Conservation (phyloP, 306 rosid genomes). For the Gleditsia sinensis region DNA sequence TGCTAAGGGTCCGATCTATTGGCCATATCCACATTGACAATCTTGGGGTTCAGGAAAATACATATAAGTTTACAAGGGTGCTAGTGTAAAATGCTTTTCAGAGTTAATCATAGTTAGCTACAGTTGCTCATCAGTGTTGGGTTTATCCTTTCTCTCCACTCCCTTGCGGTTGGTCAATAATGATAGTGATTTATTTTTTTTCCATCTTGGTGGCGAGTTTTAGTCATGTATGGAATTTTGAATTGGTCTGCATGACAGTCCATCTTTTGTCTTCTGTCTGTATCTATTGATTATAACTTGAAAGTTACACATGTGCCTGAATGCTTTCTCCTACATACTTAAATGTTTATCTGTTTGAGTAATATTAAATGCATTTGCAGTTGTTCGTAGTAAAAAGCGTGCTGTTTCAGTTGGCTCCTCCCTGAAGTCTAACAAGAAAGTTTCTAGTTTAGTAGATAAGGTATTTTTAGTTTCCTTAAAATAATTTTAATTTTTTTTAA, state of each 20-base stretch:
- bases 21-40: not conserved
- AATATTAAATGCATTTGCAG: slow-evolving; percentile 42
- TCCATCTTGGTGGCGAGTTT: not conserved
- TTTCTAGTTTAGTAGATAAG: slow-evolving; percentile 89
- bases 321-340: not conserved
- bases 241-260: not conserved
- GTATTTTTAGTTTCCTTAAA: slow-evolving; percentile 35
- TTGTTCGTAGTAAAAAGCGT: slow-evolving; percentile 63
- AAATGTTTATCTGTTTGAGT: not conserved
- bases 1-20: not conserved
- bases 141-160: not conserved
- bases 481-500: not conserved
- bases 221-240: slow-evolving; percentile 21
- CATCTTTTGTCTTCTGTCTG: slow-evolving; percentile 13
- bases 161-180: not conserved
- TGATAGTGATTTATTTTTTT: slow-evolving; percentile 7
- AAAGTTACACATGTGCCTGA: not conserved
- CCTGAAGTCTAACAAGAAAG: slow-evolving; percentile 90
- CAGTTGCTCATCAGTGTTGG: slow-evolving; percentile 28
- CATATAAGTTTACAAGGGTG: not conserved
- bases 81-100: not conserved
- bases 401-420: slow-evolving; percentile 75
- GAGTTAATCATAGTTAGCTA: not conserved
- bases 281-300: not conserved
- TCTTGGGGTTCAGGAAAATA: slow-evolving; percentile 2